Evolutionary conservation across 2,329 filamentous ascomycete genomes (phyloP), one percentile per base, ranked within the genome.

Genomic region (Akanthomyces lecanii): DNA sequence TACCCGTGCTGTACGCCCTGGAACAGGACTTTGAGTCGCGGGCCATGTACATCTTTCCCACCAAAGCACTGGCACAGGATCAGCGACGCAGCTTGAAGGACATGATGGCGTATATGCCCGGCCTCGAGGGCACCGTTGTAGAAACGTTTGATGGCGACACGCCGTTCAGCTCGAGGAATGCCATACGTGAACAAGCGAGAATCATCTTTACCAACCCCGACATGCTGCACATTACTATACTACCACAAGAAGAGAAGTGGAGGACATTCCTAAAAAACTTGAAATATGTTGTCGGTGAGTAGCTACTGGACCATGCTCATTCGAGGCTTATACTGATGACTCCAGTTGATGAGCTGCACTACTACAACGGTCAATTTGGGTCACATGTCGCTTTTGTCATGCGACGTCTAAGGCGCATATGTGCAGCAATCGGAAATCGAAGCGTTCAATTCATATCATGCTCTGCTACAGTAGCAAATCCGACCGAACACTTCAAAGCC

Each of bases 161-260:
- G 0, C 87, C 90, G 0, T 93, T 96, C 86, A 75, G 77, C 5
- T 88, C 90, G 65, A 85, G 95, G 25, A 91, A 91, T 67, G 72
- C 80, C 33, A 94, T 99, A 66, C 86, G 94, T 6, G 93, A 98
- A 45, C 88, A 96, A 75, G 95, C 90, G 0, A 85, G 92, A 28
- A 92, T 98, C 66, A 94, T 99, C 57, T 97, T 99, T 71, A 99
- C 95, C 0, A 99, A 99, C 69, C 95, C 95, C 0, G 95, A 99
- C 71, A 99, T 98, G 93, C 82, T 99, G 42, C 95, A 99, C 69
- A 86, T 97, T 40, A 96, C 92, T 0, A 96, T 99, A 30, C 76
- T 99, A 4, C 94, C 95, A 0, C 91, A 97, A 70, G 95, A 99
- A 76, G 89, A 92, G 66, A 84, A 85, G 36, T 99, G 95, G 95